phyloP scores from a whole-genome alignment of 2,329 filamentous ascomycete genomes.

The Aspergillus ochraceoroseus region DNA sequence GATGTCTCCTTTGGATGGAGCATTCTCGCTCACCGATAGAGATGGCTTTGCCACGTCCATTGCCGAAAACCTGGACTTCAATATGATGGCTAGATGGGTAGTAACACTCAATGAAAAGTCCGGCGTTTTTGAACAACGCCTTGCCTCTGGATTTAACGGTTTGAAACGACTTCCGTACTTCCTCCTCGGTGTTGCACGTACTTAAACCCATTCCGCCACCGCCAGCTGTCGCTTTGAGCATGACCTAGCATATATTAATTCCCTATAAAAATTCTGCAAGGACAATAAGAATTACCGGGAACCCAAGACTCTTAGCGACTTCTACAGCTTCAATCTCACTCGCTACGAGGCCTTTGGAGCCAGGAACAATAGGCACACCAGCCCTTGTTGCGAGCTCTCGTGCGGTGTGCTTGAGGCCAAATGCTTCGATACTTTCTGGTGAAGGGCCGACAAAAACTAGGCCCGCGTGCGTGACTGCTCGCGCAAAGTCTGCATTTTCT shows the following conservation, averaged over 20 bases:
- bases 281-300: slow-evolving; percentile 38
- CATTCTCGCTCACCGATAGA: slow-evolving; percentile 86
- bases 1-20: slow-evolving; percentile 78
- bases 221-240: slow-evolving; percentile 74
- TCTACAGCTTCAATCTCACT: slow-evolving; percentile 47
- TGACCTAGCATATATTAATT: slow-evolving; percentile 43
- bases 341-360: slow-evolving; percentile 48
- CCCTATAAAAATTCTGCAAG: slow-evolving; percentile 6
- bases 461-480: slow-evolving; percentile 49
- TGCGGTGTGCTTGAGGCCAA: slow-evolving; percentile 58
- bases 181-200: slow-evolving; percentile 62
- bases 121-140: slow-evolving; percentile 76
- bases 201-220: slow-evolving; percentile 83
- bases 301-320: slow-evolving; percentile 46
- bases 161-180: slow-evolving; percentile 65
- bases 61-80: slow-evolving; percentile 86
- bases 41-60: slow-evolving; percentile 70
- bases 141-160: slow-evolving; percentile 71
- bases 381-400: slow-evolving; percentile 51
- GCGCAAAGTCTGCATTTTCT: slow-evolving; percentile 60
- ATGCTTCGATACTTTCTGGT: slow-evolving; percentile 50
- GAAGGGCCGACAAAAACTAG: slow-evolving; percentile 58
- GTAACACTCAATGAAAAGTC: slow-evolving; percentile 80
- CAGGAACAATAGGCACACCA: slow-evolving; percentile 53
- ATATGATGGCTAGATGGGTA: slow-evolving; percentile 76